Percentiles rank a stretch among this genome's conserved stretches.
Conservation (phyloP, 208 protist species). For the Leishmania guyanensis region DNA sequence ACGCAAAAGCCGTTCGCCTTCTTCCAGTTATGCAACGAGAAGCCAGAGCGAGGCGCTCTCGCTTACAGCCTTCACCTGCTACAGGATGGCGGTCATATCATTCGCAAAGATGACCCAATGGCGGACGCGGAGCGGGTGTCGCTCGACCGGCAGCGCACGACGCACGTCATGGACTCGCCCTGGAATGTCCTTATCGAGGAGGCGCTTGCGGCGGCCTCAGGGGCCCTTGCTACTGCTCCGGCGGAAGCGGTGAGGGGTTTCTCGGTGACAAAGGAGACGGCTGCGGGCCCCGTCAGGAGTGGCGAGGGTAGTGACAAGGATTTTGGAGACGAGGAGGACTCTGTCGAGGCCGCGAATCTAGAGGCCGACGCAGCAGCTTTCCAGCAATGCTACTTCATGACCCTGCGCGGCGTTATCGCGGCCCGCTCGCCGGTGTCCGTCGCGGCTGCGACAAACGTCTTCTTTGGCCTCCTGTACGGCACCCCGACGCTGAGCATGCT, state of each 20-base stretch:
- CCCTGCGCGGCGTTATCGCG: slow-evolving; percentile 71
- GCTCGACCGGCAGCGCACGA: slow-evolving; percentile 24
- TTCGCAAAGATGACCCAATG: slow-evolving; percentile 39
- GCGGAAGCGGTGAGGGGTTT: background rate
- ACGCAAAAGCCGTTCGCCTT: slow-evolving; percentile 56
- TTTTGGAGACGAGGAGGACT: slow-evolving; percentile 17
- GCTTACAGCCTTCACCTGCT: slow-evolving; percentile 61
- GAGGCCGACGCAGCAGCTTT: slow-evolving; percentile 21
- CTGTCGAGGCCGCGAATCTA: background rate
- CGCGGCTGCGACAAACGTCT: slow-evolving; percentile 62
- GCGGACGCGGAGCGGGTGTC: slow-evolving; percentile 43
- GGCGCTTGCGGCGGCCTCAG: slow-evolving; percentile 6
- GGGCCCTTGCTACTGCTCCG: background rate
- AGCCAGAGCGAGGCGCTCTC: slow-evolving; percentile 61
- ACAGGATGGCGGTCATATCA: slow-evolving; percentile 66
- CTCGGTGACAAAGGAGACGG: background rate
- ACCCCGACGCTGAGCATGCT: slow-evolving; percentile 71
- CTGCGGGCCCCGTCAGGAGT: background rate
- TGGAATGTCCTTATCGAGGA: slow-evolving; percentile 55
- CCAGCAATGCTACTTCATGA: slow-evolving; percentile 56
- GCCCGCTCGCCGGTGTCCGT: slow-evolving; percentile 61
- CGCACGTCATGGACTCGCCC: slow-evolving; percentile 34
- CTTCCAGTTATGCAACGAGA: slow-evolving; percentile 72
- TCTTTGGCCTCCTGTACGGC: slow-evolving; percentile 72
- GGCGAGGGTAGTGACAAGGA: background rate